Conservation (phyloP, 2,329 filamentous ascomycete genomes). For the Verticillium zaregamsianum region DNA sequence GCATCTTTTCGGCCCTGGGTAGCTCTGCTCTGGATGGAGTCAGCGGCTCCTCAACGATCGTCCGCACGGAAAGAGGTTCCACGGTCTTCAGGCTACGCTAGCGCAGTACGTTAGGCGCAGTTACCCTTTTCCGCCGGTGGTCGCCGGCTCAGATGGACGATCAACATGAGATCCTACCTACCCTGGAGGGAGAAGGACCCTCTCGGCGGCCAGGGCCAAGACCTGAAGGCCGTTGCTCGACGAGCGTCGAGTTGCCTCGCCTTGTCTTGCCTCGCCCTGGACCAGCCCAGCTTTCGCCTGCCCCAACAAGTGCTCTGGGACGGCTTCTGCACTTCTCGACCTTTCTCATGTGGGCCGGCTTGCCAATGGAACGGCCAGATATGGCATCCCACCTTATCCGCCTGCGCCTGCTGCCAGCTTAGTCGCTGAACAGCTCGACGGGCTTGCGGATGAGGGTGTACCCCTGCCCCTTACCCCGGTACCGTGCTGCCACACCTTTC, state of each 20-base stretch:
- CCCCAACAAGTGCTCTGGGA: neutral
- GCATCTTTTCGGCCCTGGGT: neutral
- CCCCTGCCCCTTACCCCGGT: slow-evolving; percentile 16
- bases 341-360: slow-evolving; percentile 14
- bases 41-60: neutral
- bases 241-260: neutral
- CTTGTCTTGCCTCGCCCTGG: neutral
- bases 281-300: neutral
- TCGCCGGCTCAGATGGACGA: neutral
- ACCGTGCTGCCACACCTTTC: neutral
- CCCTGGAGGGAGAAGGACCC: neutral
- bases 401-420: slow-evolving; percentile 24
- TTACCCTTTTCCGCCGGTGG: neutral
- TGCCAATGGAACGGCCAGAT: slow-evolving; percentile 13
- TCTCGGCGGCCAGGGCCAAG: neutral
- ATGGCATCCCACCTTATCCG: slow-evolving; percentile 9
- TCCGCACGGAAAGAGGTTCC: neutral
- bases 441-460: slow-evolving; percentile 4
- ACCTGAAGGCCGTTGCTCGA: neutral
- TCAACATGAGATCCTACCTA: neutral
- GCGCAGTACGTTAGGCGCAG: neutral
- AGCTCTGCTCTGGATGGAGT: neutral
- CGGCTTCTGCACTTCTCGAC: slow-evolving; percentile 12
- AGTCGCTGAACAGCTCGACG: slow-evolving; percentile 22
- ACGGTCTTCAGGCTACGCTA: neutral